Evolutionary conservation across 352 stramenopile species (phyloP), one percentile per base, ranked within the genome.

Genomic region (Phytophthora constricta): DNA sequence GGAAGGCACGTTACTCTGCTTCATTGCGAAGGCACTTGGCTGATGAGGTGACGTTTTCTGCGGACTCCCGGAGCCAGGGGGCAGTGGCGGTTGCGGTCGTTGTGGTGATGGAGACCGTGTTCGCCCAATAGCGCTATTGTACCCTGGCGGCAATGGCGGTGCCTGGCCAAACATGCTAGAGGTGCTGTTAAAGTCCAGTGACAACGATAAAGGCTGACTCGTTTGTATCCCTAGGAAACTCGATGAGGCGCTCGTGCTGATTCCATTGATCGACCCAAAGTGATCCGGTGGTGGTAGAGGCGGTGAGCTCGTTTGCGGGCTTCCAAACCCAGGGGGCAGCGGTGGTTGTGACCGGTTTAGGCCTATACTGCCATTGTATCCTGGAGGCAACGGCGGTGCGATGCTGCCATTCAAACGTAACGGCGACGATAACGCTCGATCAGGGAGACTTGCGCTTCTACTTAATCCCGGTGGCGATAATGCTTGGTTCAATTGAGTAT

Each of bases 81-180:
- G 50, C 23, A 71, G 59, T 45, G 69, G 59, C 11, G 64, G 69
- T n/a, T n/a, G n/a, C n/a, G n/a, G n/a, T n/a, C n/a, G n/a, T n/a
- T n/a, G n/a, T n/a, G n/a, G n/a, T n/a, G n/a, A n/a, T n/a, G n/a
- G n/a, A n/a, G n/a, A n/a, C n/a, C n/a, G n/a, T n/a, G n/a, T n/a
- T n/a, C n/a, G 31, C 11, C 31, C 31, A 37, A 37, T 11, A 37
- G 31, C 31, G 11, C 31, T 37, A 37, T 11, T 37, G 31, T 37
- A 37, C 5, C 11, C 31, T 37, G 31, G 31, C 5, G 31, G 31
- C 11, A 37, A 11, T 37, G 31, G 31, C 31, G 31, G 31, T 5
- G 31, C 31, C 11, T 37, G 31, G 31, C 5, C 5, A 37, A 11
- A 37, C 31, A 13, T 37, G n/a, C n/a, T n/a, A n/a, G n/a, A n/a